A percentile compares a stretch with the other conserved stretches of the same genome.
These are phyloP conservation scores for Mucor circinelloides DNA, from an alignment of 371 early-diverging fungal genomes.

Conservation along the genomic window DNA sequence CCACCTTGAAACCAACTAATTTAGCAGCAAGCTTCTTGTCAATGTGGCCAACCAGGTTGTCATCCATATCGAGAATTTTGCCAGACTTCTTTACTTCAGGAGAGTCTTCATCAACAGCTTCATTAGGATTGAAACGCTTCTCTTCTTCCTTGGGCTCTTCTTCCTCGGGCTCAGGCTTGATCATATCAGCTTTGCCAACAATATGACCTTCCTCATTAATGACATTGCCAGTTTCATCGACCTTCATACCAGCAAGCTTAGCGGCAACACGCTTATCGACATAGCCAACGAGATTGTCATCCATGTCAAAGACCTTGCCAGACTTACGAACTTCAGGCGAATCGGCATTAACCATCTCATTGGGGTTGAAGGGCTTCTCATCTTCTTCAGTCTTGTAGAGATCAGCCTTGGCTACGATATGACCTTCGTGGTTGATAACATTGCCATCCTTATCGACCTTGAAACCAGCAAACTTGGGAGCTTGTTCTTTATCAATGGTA, in stretches of 20 bases:
- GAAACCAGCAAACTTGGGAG: conserved; percentile 23
- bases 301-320: conserved; percentile 22
- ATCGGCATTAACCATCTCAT: conserved; percentile 11
- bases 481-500: conserved; percentile 9
- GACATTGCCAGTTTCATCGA: conserved; percentile 22
- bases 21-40: conserved; percentile 9
- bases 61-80: conserved; percentile 19
- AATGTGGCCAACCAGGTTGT: conserved; percentile 12
- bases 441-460: conserved; percentile 24
- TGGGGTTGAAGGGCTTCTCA: conserved; percentile 6
- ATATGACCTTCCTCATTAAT: conserved; percentile 15
- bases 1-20: conserved; percentile 14
- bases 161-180: conserved; percentile 6
- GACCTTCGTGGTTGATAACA: conserved; percentile 21
- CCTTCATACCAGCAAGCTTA: conserved; percentile 20
- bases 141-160: conserved; percentile 3
- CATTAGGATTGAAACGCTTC: conserved; percentile 15
- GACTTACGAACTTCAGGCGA: conserved; percentile 23
- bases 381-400: conserved; percentile 11
- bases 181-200: conserved; percentile 21
- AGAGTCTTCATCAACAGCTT: conserved; percentile 14
- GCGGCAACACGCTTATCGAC: conserved; percentile 4
- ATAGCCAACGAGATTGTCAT: conserved; percentile 21
- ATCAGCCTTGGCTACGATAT: conserved; percentile 25
- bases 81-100: conserved; percentile 22